Evolutionary conservation across 75 land plant genomes (phyloP).

Genomic region (Pinus tabuliformis): DNA sequence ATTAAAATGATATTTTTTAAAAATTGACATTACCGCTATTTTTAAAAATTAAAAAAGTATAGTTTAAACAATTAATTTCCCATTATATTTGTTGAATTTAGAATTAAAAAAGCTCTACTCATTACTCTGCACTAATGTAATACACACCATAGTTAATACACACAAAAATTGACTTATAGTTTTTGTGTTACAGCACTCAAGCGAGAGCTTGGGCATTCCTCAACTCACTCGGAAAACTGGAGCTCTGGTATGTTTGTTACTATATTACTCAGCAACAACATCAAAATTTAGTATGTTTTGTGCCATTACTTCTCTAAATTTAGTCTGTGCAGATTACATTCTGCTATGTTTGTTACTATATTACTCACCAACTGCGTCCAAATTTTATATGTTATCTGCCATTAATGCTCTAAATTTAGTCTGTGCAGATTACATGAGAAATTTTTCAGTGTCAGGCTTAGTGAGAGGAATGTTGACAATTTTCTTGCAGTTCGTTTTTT

Average conservation of each 20-base stretch:
- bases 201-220: not conserved
- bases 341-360: not conserved
- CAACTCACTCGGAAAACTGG: slow-evolving; percentile 1
- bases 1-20: too few relatives aligned
- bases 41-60: too few relatives aligned
- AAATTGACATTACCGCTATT: too few relatives aligned
- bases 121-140: too few relatives aligned
- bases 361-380: too few relatives aligned
- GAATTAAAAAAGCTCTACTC: too few relatives aligned
- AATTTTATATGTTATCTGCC: too few relatives aligned
- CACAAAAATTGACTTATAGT: too few relatives aligned
- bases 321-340: not conserved
- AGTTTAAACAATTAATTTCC: too few relatives aligned
- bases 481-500: slow-evolving; percentile 75
- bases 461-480: not conserved
- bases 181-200: not conserved
- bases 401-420: too few relatives aligned
- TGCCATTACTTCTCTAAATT: not conserved
- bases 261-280: not conserved
- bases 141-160: too few relatives aligned
- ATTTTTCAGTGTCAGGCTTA: not conserved
- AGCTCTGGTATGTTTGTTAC: slow-evolving; percentile 4
- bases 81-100: too few relatives aligned
- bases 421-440: not conserved
- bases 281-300: not conserved